These are phyloP conservation scores for Geotrichum carabidarum DNA, from an alignment of 1,139 yeast genomes.

Conservation along the genomic window DNA sequence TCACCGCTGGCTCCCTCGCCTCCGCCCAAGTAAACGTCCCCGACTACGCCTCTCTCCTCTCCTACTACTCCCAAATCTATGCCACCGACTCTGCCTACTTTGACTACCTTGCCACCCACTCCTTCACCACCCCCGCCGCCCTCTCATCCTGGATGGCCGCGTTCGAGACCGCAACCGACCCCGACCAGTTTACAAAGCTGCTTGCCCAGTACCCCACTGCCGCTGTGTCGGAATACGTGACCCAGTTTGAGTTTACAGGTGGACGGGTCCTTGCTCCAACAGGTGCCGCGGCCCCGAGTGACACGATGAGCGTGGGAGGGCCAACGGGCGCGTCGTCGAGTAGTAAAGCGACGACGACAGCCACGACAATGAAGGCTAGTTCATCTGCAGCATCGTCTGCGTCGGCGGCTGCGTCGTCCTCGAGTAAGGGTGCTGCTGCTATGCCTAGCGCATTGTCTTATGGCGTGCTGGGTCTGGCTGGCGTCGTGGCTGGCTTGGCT, in stretches of 20 bases:
- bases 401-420: background rate
- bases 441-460: background rate
- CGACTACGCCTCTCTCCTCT: background rate
- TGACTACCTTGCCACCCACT: background rate
- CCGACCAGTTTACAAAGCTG: background rate
- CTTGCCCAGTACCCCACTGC: background rate
- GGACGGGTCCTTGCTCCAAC: too few relatives aligned
- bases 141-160: background rate
- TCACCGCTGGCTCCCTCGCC: background rate
- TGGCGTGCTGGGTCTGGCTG: conserved; percentile 1
- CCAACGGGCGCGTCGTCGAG: background rate
- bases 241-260: background rate
- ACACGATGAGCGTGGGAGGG: background rate
- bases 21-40: background rate
- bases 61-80: background rate
- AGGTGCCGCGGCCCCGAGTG: background rate
- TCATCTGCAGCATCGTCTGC: background rate
- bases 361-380: background rate
- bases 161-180: conserved; percentile 2
- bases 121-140: conserved; percentile 5
- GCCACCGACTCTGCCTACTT: background rate
- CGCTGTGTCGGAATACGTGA: background rate
- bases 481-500: background rate
- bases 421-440: background rate
- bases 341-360: too few relatives aligned